Evolutionary conservation across 148 eudicot species (phyloP).

Genomic region (Gaultheria prostrata): DNA sequence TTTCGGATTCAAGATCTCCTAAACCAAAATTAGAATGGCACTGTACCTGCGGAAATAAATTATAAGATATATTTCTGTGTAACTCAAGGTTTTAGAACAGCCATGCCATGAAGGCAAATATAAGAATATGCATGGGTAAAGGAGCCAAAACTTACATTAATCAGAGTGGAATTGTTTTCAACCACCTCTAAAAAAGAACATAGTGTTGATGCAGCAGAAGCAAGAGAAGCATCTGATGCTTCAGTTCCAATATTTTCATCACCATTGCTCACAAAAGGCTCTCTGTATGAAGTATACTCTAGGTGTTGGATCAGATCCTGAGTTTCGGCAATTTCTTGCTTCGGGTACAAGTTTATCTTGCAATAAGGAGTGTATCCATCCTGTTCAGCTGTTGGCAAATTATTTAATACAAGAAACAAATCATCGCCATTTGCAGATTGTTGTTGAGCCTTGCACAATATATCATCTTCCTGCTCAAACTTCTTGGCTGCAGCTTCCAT

Average conservation of each 20-base stretch:
- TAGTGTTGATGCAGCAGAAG: conserved; percentile 54
- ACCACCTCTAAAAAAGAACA: conserved; percentile 24
- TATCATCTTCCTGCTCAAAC: conserved; percentile 67
- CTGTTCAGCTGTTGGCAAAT: conserved; percentile 38
- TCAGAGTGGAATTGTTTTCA: conserved; percentile 16
- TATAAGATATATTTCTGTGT: neutral
- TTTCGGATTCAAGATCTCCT: conserved; percentile 13
- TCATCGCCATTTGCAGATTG: conserved; percentile 40
- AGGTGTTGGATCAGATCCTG: conserved; percentile 25
- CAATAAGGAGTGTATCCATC: conserved; percentile 73
- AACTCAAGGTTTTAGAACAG: neutral
- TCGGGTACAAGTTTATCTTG: conserved; percentile 34
- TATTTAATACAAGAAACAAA: conserved; percentile 33
- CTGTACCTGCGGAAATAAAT: conserved; percentile 33
- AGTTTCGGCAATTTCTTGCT: conserved; percentile 15
- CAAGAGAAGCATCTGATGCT: conserved; percentile 45
- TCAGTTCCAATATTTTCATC: conserved; percentile 20
- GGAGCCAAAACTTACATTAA: conserved; percentile 39
- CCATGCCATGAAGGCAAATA: neutral
- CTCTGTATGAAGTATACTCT: conserved; percentile 16
- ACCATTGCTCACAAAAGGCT: conserved; percentile 11
- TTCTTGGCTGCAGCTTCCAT: conserved; percentile 74
- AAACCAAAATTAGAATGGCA: conserved; percentile 21
- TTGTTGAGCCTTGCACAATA: conserved; percentile 42
- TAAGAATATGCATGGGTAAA: neutral